Evolutionary conservation across 441 rosid genomes (phyloP).

Genomic region (Metrosideros polymorpha): DNA sequence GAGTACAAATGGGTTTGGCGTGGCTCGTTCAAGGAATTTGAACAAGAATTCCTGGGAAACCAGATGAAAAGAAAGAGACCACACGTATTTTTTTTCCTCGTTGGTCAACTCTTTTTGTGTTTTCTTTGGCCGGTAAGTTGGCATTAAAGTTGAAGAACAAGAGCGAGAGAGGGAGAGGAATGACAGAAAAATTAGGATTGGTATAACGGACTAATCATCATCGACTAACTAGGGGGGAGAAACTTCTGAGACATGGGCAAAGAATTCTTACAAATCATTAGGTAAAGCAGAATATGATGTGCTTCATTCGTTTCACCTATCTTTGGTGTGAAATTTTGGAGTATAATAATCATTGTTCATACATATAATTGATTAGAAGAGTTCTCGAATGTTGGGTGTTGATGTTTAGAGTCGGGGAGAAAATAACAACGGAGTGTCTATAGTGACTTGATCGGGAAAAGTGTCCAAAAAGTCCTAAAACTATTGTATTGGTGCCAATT

Average conservation of each 20-base stretch:
- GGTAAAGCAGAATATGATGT: not conserved
- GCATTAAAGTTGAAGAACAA: slow-evolving; percentile 1
- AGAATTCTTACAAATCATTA: not conserved
- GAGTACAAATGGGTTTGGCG: slow-evolving; percentile 10
- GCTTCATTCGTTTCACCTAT: not conserved
- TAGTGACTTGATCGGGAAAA: too few relatives aligned
- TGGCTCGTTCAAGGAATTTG: not conserved
- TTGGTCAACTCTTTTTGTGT: not conserved
- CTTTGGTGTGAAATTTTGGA: not conserved
- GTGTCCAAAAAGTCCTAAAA: too few relatives aligned
- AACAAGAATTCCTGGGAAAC: not conserved
- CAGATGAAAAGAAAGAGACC: not conserved
- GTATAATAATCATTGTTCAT: not conserved
- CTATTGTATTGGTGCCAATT: too few relatives aligned
- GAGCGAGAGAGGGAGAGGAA: not conserved
- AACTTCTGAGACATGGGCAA: not conserved
- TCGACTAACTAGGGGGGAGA: not conserved
- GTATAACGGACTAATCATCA: not conserved
- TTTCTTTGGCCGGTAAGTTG: slow-evolving; percentile 8
- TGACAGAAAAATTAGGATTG: not conserved
- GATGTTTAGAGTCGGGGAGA: too few relatives aligned
- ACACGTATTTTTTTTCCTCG: not conserved
- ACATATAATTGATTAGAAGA: not conserved
- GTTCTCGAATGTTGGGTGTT: not conserved
- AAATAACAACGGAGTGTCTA: too few relatives aligned